Conservation (phyloP, 2,329 filamentous ascomycete genomes). For the Aspergillus uvarum region DNA sequence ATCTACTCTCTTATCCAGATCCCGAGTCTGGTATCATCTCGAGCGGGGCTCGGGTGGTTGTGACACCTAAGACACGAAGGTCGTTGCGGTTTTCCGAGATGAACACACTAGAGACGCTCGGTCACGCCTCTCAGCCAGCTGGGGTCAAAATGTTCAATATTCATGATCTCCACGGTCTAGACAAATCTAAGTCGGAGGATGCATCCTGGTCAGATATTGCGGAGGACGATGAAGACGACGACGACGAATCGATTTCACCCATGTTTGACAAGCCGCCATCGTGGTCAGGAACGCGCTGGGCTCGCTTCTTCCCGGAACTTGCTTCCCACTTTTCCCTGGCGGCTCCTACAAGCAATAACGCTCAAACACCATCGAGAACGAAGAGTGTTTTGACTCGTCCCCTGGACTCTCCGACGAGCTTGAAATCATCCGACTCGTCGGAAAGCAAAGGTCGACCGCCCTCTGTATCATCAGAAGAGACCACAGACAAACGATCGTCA, state of each 20-base stretch:
- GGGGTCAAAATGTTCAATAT: background rate
- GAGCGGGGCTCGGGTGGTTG: background rate
- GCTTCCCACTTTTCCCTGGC: conserved; percentile 27
- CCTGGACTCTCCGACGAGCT: conserved; percentile 10
- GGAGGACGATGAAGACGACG: conserved; percentile 9
- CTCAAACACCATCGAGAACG: background rate
- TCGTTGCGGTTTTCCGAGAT: background rate
- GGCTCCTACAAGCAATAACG: conserved; percentile 24
- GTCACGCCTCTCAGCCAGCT: background rate
- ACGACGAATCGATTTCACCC: conserved; percentile 26
- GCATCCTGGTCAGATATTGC: background rate
- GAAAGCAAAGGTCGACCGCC: conserved; percentile 3
- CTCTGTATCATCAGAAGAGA: conserved; percentile 28
- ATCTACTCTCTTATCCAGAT: background rate
- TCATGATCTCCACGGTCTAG: background rate
- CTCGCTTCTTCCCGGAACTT: conserved; percentile 34
- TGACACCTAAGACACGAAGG: background rate
- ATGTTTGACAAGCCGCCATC: conserved; percentile 20
- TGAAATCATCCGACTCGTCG: background rate
- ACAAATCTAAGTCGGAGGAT: background rate
- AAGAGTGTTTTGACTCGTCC: background rate
- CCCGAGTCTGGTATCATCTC: background rate
- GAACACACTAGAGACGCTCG: background rate
- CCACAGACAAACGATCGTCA: conserved; percentile 33
- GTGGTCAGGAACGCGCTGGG: conserved; percentile 21